phyloP scores from a whole-genome alignment of 371 early-diverging fungal species.

The Saksenaea vasiformis region DNA sequence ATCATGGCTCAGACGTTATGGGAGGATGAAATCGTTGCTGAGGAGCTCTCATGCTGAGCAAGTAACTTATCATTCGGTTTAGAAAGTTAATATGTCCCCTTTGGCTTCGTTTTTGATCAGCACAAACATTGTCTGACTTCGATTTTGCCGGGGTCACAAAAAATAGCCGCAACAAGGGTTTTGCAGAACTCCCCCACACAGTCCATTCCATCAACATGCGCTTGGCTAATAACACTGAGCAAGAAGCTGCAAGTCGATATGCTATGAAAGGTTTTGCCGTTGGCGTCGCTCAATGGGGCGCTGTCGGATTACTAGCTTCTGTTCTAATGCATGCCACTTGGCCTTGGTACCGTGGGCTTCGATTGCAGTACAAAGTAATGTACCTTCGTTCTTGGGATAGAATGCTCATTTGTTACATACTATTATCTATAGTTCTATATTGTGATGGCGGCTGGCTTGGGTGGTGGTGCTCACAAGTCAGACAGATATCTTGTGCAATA shows the following conservation, averaged over 20 bases:
- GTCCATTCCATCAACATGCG: slow-evolving; percentile 32
- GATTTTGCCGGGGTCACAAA: too few species aligned
- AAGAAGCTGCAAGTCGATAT: slow-evolving; percentile 46
- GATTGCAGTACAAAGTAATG: slow-evolving; percentile 51
- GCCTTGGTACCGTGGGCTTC: slow-evolving; percentile 50
- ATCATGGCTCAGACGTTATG: too few species aligned
- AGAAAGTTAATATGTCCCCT: too few species aligned
- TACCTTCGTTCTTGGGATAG: neutral
- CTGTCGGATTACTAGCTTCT: slow-evolving; percentile 52
- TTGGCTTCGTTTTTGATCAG: too few species aligned
- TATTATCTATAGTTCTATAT: slow-evolving; percentile 51
- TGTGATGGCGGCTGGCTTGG: slow-evolving; percentile 51
- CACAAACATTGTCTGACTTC: too few species aligned
- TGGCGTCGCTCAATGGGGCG: slow-evolving; percentile 52
- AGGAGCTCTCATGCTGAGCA: too few species aligned
- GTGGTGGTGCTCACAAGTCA: slow-evolving; percentile 53
- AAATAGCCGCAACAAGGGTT: too few species aligned
- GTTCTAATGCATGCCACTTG: slow-evolving; percentile 42
- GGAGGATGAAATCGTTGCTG: too few species aligned
- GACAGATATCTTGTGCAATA: slow-evolving; percentile 56
- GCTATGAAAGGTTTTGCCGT: slow-evolving; percentile 58
- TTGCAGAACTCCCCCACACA: too few species aligned
- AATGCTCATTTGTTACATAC: neutral
- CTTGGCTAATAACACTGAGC: slow-evolving; percentile 46
- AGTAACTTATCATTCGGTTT: too few species aligned